These are phyloP conservation scores for Erigeron philadelphicus DNA, from an alignment of 140 eudicot species.

Conservation along the genomic window DNA sequence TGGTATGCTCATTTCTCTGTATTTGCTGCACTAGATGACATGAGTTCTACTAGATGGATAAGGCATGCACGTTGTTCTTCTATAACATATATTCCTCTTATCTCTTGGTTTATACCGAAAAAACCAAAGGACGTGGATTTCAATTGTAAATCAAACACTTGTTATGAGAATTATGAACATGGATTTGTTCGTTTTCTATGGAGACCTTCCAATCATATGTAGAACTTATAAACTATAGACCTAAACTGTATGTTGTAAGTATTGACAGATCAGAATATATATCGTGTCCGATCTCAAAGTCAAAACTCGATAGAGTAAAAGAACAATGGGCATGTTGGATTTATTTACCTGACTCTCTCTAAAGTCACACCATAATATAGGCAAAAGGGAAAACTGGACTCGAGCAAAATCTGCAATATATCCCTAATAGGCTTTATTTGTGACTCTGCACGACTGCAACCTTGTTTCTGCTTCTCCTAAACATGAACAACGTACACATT, in stretches of 20 bases:
- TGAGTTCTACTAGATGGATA: not conserved
- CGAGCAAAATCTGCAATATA: too few species aligned
- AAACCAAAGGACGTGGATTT: not conserved
- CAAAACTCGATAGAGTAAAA: conserved; percentile 4
- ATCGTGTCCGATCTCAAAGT: conserved; percentile 10
- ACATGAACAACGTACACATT: too few species aligned
- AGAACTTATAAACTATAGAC: not conserved
- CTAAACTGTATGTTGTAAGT: not conserved
- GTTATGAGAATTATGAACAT: not conserved
- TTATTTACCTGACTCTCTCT: too few species aligned
- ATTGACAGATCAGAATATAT: not conserved
- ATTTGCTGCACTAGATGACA: conserved; percentile 15
- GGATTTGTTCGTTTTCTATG: not conserved
- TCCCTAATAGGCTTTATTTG: too few species aligned
- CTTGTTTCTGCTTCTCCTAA: too few species aligned
- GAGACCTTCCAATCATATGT: not conserved
- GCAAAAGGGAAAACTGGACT: too few species aligned
- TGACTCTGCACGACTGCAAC: too few species aligned
- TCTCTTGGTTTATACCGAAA: not conserved
- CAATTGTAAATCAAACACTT: not conserved
- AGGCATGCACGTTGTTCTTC: not conserved
- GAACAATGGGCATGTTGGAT: not conserved
- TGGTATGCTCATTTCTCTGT: conserved; percentile 3
- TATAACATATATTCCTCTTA: not conserved
- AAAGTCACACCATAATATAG: too few species aligned